These are phyloP conservation scores for Candida anglica DNA, from an alignment of 805 yeast species.

Conservation along the genomic window DNA sequence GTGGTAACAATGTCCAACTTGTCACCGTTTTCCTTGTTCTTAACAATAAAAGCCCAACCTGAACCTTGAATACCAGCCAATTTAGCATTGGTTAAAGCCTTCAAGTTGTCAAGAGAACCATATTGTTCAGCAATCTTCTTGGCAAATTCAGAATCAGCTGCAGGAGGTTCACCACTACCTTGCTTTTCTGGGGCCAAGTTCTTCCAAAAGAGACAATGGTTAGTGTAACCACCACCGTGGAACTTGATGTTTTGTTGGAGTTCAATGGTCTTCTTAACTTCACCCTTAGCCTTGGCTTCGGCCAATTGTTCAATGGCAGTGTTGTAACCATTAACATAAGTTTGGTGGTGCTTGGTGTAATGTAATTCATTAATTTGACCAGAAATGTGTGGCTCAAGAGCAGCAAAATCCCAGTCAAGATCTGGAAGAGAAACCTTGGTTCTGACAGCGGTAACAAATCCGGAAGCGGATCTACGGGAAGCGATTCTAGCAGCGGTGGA, in stretches of 20 bases:
- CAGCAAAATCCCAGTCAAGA: conserved; percentile 78
- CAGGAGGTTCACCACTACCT: conserved; percentile 69
- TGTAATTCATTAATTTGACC: conserved; percentile 85
- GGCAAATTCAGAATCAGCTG: conserved; percentile 49
- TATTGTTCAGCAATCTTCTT: conserved; percentile 58
- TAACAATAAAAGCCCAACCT: conserved; percentile 92
- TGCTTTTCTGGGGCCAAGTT: conserved; percentile 70
- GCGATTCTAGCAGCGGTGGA: conserved; percentile 4
- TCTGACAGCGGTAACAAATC: conserved; percentile 29
- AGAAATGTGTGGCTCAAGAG: conserved; percentile 81
- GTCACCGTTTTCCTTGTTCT: conserved; percentile 66
- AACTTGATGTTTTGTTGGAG: conserved; percentile 77
- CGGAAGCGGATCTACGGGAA: conserved; percentile 6
- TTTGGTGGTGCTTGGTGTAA: conserved; percentile 88
- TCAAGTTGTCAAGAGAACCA: conserved; percentile 71
- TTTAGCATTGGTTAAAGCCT: conserved; percentile 50
- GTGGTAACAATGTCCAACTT: conserved; percentile 77
- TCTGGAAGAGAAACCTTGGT: conserved; percentile 76
- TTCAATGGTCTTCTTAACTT: conserved; percentile 54
- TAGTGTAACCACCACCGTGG: conserved; percentile 89
- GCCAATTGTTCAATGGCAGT: conserved; percentile 68
- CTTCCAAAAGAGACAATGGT: conserved; percentile 87
- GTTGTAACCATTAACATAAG: conserved; percentile 84
- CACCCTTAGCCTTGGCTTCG: conserved; percentile 59
- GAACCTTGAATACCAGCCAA: conserved; percentile 91